Evolutionary conservation across 345 rosid species (phyloP).

Genomic region (Adansonia digitata): DNA sequence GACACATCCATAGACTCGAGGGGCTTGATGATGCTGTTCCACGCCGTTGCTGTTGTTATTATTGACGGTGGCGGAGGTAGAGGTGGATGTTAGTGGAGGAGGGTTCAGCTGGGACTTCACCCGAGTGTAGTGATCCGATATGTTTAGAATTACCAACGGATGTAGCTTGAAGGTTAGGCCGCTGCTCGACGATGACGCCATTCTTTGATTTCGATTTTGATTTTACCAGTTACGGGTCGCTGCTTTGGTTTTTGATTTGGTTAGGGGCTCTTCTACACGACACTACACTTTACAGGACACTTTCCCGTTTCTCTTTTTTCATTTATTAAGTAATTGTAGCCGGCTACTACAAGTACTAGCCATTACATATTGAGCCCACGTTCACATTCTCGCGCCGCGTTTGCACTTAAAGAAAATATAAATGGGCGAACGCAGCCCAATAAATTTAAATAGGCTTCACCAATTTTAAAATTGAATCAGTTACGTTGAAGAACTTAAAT

Average conservation of each 20-base stretch:
- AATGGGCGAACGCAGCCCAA: too few relatives aligned
- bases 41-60: too few relatives aligned
- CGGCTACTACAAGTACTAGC: too few relatives aligned
- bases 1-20: constrained; percentile 88
- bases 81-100: constrained; percentile 23
- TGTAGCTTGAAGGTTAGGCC: constrained; percentile 97
- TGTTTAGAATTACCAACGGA: constrained; percentile 85
- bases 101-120: constrained; percentile 78
- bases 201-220: constrained; percentile 13
- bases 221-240: not conserved
- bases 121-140: constrained; percentile 92
- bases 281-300: too few relatives aligned
- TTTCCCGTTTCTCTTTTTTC: not conserved
- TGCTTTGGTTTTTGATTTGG: not conserved
- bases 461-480: not conserved
- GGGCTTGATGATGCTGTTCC: constrained; percentile 28
- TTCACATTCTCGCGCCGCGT: too few relatives aligned
- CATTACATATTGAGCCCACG: too few relatives aligned
- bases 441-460: not conserved
- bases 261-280: too few relatives aligned
- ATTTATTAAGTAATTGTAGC: too few relatives aligned
- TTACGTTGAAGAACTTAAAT: too few relatives aligned
- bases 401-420: too few relatives aligned
- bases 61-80: constrained; percentile 16
- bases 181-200: constrained; percentile 94